Percentiles rank a stretch among this genome's conserved stretches.
Evolutionary conservation across 2,329 filamentous ascomycete species (phyloP).

Genomic region (Fusarium mundagurra): DNA sequence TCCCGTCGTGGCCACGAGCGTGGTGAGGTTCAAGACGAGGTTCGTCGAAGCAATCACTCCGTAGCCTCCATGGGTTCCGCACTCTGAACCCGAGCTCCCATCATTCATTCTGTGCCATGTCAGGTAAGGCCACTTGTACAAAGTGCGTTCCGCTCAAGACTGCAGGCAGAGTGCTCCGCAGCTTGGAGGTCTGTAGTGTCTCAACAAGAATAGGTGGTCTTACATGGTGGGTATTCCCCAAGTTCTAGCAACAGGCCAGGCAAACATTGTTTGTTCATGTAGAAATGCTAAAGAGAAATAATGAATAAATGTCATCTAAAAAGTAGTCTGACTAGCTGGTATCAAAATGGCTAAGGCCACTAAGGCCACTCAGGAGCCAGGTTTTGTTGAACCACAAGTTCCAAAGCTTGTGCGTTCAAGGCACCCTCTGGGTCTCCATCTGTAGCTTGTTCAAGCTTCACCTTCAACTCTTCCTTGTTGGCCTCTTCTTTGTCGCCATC

Average conservation of each 20-base stretch:
- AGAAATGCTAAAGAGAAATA: not conserved
- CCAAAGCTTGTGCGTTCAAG: too few species aligned
- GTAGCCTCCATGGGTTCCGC: not conserved
- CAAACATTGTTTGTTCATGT: too few species aligned
- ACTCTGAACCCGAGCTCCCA: not conserved
- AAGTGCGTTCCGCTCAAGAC: not conserved
- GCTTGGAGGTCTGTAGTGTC: not conserved
- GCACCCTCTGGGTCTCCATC: too few species aligned
- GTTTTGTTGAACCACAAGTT: too few species aligned
- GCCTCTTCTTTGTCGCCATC: fast-evolving
- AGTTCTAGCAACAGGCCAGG: too few species aligned
- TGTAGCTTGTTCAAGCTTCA: not conserved
- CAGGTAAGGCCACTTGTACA: not conserved
- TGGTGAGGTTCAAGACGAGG: too few species aligned
- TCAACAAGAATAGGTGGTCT: not conserved
- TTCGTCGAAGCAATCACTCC: too few species aligned
- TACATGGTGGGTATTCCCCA: too few species aligned
- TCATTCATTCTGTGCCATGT: not conserved
- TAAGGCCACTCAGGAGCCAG: not conserved
- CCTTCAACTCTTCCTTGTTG: not conserved
- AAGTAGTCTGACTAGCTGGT: not conserved
- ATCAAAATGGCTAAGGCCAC: not conserved
- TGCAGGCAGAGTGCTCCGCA: not conserved
- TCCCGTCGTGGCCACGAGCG: not conserved
- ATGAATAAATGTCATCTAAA: not conserved